A percentile compares a stretch with the other conserved stretches of the same genome.
Conservation (phyloP, 2,329 filamentous ascomycete species). For the Xylaria sp. region DNA sequence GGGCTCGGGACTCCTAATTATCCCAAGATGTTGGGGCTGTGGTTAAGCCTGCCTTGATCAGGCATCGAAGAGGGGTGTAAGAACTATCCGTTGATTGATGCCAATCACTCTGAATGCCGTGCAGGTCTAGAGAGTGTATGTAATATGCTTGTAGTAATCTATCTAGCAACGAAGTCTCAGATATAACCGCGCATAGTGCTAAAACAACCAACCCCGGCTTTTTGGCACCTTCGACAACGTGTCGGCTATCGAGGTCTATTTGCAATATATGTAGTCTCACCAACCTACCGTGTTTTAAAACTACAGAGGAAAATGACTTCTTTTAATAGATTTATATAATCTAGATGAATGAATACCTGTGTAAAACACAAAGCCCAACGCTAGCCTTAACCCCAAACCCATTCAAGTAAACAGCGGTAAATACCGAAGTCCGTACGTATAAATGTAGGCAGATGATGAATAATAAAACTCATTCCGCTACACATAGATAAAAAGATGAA, state of each 20-base stretch:
- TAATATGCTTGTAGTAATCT: too few species aligned
- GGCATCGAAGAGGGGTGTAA: not conserved
- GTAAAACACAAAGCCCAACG: not conserved
- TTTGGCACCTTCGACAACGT: too few species aligned
- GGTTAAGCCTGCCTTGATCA: constrained; percentile 22
- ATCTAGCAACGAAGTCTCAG: too few species aligned
- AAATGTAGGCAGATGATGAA: not conserved
- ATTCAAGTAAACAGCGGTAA: not conserved
- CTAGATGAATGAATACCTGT: not conserved
- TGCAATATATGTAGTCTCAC: too few species aligned
- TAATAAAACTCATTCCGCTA: not conserved
- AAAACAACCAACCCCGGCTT: too few species aligned
- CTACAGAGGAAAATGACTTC: not conserved
- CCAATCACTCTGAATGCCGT: not conserved
- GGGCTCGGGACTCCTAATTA: constrained; percentile 38
- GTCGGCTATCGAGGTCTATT: too few species aligned
- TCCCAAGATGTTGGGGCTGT: constrained; percentile 25
- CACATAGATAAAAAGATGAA: not conserved
- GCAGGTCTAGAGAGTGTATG: not conserved
- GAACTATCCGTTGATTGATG: not conserved
- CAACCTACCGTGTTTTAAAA: not conserved
- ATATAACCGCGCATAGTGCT: too few species aligned
- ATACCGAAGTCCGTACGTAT: not conserved
- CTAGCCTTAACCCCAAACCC: not conserved
- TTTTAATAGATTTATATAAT: not conserved